Percentiles rank a stretch among this genome's conserved stretches.
Conservation (phyloP, 2,329 filamentous ascomycete genomes). For the Fusarium tanahbumbuense region DNA sequence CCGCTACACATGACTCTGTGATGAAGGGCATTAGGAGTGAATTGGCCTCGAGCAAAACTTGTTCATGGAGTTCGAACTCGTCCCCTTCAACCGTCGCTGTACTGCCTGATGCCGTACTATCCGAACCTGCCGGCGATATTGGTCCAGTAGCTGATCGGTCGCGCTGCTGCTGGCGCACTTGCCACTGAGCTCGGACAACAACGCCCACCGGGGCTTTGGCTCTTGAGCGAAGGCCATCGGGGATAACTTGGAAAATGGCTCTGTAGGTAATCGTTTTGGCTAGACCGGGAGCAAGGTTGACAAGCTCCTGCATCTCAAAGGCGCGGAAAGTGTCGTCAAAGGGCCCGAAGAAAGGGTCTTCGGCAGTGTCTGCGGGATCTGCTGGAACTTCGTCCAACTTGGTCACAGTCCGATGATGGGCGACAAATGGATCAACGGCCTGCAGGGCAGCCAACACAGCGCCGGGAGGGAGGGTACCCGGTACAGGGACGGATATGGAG, state of each 20-base stretch:
- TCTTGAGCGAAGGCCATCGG: slow-evolving; percentile 56
- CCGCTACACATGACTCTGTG: slow-evolving; percentile 44
- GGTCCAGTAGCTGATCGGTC: slow-evolving; percentile 24
- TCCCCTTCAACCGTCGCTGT: slow-evolving; percentile 44
- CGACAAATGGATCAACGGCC: slow-evolving; percentile 56
- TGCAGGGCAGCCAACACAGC: slow-evolving; percentile 56
- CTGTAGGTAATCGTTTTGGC: slow-evolving; percentile 56
- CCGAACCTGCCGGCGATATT: slow-evolving; percentile 43
- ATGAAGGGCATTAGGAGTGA: slow-evolving; percentile 53
- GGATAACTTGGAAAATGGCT: slow-evolving; percentile 58
- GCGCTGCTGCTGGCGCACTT: slow-evolving; percentile 43
- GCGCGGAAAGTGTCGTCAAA: slow-evolving; percentile 52
- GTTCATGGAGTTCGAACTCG: slow-evolving; percentile 51
- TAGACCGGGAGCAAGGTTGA: slow-evolving; percentile 55
- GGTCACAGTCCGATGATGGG: slow-evolving; percentile 53
- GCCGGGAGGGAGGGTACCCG: slow-evolving; percentile 52
- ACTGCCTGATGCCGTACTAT: slow-evolving; percentile 45
- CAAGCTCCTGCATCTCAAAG: slow-evolving; percentile 49
- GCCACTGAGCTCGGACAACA: slow-evolving; percentile 55
- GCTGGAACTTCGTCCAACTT: slow-evolving; percentile 52
- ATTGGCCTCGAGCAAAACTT: slow-evolving; percentile 50
- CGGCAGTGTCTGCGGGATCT: slow-evolving; percentile 49
- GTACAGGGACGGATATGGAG: slow-evolving; percentile 57
- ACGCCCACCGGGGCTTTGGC: slow-evolving; percentile 58
- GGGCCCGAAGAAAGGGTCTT: slow-evolving; percentile 58